A percentile compares a stretch with the other conserved stretches of the same genome.
Conservation (phyloP, 805 yeast genomes). For the Yarrowia hollandica region DNA sequence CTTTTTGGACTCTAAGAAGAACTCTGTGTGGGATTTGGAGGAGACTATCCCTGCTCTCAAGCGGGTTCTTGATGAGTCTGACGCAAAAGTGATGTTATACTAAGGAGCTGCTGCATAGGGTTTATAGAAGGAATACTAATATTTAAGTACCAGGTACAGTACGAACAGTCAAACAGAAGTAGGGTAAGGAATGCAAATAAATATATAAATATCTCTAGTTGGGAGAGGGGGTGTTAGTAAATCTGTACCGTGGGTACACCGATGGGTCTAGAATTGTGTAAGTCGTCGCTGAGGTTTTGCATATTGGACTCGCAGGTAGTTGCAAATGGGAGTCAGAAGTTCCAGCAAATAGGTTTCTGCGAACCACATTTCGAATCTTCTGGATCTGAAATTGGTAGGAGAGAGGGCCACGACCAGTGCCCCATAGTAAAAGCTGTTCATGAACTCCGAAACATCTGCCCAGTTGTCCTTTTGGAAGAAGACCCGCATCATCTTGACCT, state of each 20-base stretch:
- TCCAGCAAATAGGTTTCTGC: constrained; percentile 19
- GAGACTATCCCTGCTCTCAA: constrained; percentile 39
- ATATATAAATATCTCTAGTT: constrained; percentile 5
- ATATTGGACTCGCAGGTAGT: constrained; percentile 8
- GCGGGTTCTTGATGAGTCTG: constrained; percentile 31
- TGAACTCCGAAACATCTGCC: constrained; percentile 10
- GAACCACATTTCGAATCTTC: constrained; percentile 6
- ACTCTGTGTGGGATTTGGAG: constrained; percentile 56
- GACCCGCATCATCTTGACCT: not conserved
- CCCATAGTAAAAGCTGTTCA: constrained; percentile 16
- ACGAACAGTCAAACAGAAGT: too few relatives aligned
- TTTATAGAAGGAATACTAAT: not conserved
- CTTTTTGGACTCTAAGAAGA: constrained; percentile 60
- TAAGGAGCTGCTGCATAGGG: not conserved
- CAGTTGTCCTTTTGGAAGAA: constrained; percentile 19
- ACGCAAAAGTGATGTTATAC: constrained; percentile 26
- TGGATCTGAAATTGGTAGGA: not conserved
- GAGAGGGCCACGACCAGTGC: constrained; percentile 18
- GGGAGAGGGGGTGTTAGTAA: not conserved
- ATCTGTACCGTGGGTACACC: too few relatives aligned
- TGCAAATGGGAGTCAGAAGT: constrained; percentile 9
- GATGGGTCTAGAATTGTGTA: not conserved
- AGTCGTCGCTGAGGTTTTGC: not conserved
- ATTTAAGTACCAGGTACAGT: too few relatives aligned
- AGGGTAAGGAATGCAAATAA: constrained; percentile 12